Evolutionary conservation across 352 stramenopile genomes (phyloP), one percentile per base, ranked within the genome.

Genomic region (Pythium sp.): DNA sequence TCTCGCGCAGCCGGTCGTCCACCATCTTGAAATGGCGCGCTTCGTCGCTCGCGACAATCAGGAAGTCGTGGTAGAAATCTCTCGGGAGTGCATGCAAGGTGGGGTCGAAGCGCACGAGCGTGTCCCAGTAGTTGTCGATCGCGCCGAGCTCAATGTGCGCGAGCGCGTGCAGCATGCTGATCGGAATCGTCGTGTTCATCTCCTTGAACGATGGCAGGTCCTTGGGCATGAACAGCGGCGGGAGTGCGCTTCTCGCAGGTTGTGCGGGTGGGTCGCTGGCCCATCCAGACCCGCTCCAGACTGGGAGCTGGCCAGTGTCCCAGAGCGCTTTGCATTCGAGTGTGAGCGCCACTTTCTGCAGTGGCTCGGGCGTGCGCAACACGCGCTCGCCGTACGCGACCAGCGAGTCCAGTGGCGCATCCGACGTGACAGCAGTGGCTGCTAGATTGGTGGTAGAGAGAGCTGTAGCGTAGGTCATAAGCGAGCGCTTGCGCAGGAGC

Each of bases 111-210:
- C 87, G 87, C 58, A 92, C 84, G 58, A 95, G 63, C 34, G 87
- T 95, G 69, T 95, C 87, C 87, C 86, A 94, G 69, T 95, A 95
- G 63, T 95, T 95, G 70, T 95, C 87, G 63, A 95, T 89, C 2
- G 87, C 87, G 20, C 87, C 87, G 49, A 95, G 77, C 65, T 95
- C 87, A 68, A 95, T 95, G 73, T 95, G 87, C 24, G 78, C 87
- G n/a, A 95, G 75, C 7, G 84, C 82, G 54, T 95, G 87, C 9
- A 95, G 75, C 79, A 95, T 95, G 62, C 80, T 73, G 28, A 94
- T 73, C 0, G 84, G 80, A 32, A 94, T 86, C 55, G 73, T 71
- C n/a, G 77, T 77, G 65, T 87, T 69, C 49, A 92, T 73, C 65
- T 83, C 71, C 62, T 94, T 95, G 47, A 86, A 75, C 12, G 62